phyloP scores from a whole-genome alignment of 805 yeast genomes.

The Candida parachauliodes region DNA sequence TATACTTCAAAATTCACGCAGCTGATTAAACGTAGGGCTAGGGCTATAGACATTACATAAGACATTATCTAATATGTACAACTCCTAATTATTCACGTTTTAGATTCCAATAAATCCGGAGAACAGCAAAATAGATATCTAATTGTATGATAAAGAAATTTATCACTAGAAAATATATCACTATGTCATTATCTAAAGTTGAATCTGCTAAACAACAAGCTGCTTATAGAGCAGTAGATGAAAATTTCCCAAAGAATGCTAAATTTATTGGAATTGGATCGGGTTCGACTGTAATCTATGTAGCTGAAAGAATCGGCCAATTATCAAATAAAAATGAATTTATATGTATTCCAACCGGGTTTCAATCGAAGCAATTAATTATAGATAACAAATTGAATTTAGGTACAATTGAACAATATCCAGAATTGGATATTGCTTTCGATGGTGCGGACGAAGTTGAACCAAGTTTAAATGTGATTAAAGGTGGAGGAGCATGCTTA shows the following conservation, averaged over 20 bases:
- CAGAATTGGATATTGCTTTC: constrained; percentile 84
- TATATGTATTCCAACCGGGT: constrained; percentile 92
- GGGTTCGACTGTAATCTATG: constrained; percentile 96
- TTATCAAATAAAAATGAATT: constrained; percentile 48
- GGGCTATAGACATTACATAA: too few relatives aligned
- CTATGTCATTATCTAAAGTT: constrained; percentile 25
- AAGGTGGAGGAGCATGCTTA: constrained; percentile 98
- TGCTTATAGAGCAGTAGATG: constrained; percentile 90
- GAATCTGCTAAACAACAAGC: constrained; percentile 88
- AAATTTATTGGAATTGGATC: constrained; percentile 90
- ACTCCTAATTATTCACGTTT: too few relatives aligned
- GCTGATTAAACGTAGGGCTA: too few relatives aligned
- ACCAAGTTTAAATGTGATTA: constrained; percentile 72
- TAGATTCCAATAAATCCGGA: constrained; percentile 3
- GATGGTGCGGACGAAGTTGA: constrained; percentile 99
- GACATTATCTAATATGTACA: too few relatives aligned
- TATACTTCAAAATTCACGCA: too few relatives aligned
- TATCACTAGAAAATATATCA: constrained; percentile 1
- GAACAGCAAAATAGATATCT: constrained; percentile 3
- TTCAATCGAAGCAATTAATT: constrained; percentile 86
- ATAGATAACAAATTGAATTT: constrained; percentile 72
- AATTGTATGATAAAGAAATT: constrained; percentile 1
- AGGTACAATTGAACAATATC: constrained; percentile 80
- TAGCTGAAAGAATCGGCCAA: constrained; percentile 90
- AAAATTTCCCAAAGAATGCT: constrained; percentile 65